Percentiles rank a stretch among this genome's conserved stretches.
Evolutionary conservation across 2,329 filamentous ascomycete species (phyloP).

Genomic region (Didymellaceae sp.): DNA sequence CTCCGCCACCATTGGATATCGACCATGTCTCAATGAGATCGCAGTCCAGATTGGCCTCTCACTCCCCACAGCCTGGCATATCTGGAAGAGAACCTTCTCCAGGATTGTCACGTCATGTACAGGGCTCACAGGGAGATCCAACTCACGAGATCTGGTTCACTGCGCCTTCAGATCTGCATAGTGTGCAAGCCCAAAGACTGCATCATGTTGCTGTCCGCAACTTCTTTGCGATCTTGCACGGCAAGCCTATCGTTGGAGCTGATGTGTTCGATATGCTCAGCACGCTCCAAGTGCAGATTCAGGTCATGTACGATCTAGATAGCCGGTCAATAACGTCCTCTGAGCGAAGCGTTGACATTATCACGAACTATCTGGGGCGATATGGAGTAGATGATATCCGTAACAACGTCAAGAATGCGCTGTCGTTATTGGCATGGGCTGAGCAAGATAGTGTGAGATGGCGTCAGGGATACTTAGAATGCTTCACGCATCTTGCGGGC

Average conservation of each 20-base stretch:
- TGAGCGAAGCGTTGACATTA: conserved; percentile 61
- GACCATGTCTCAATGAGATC: conserved; percentile 17
- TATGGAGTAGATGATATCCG: conserved; percentile 70
- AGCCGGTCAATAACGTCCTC: conserved; percentile 35
- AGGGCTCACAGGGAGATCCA: conserved; percentile 22
- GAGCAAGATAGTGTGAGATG: conserved; percentile 68
- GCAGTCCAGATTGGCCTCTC: neutral
- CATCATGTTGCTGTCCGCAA: conserved; percentile 73
- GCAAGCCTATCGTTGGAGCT: conserved; percentile 68
- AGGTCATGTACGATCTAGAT: conserved; percentile 57
- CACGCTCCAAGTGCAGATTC: conserved; percentile 67
- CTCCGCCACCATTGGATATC: conserved; percentile 41
- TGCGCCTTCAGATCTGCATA: conserved; percentile 57
- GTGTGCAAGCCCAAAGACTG: conserved; percentile 58
- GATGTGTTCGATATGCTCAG: conserved; percentile 68
- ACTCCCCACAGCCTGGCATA: conserved; percentile 13
- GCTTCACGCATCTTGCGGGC: conserved; percentile 70
- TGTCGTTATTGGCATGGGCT: conserved; percentile 69
- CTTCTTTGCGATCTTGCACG: conserved; percentile 69
- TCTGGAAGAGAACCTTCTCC: conserved; percentile 19
- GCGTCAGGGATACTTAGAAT: conserved; percentile 72
- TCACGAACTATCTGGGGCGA: conserved; percentile 66
- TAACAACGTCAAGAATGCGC: conserved; percentile 64
- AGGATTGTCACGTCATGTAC: conserved; percentile 23
- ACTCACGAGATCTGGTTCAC: conserved; percentile 67